Evolutionary conservation across 2,329 filamentous ascomycete genomes (phyloP).

Genomic region (Xylariaceae sp.): DNA sequence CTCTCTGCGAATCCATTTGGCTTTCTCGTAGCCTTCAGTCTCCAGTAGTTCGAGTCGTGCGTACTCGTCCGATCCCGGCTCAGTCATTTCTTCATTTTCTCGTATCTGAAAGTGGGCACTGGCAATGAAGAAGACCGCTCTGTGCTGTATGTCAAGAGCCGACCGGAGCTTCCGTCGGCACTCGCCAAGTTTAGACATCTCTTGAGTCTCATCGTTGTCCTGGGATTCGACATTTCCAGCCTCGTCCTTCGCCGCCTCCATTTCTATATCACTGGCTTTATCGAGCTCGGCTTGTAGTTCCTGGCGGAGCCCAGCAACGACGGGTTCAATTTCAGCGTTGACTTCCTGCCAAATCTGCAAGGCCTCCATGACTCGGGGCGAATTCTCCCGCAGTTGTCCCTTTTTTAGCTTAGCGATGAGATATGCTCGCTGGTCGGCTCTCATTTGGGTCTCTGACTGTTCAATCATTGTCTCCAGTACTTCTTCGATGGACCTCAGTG

Average conservation of each 20-base stretch:
- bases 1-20: conserved; percentile 70
- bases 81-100: conserved; percentile 55
- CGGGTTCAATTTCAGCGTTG: conserved; percentile 36
- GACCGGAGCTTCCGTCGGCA: conserved; percentile 60
- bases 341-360: conserved; percentile 61
- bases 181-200: conserved; percentile 42
- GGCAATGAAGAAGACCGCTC: conserved; percentile 75
- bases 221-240: conserved; percentile 9
- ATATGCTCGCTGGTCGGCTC: conserved; percentile 60
- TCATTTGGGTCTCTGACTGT: conserved; percentile 61
- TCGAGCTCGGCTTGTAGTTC: conserved; percentile 48
- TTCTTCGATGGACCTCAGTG: conserved; percentile 74
- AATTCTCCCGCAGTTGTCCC: conserved; percentile 75
- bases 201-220: conserved; percentile 20
- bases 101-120: conserved; percentile 83
- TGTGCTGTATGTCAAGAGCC: conserved; percentile 73
- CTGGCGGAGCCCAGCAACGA: conserved; percentile 57
- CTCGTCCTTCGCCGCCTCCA: conserved; percentile 10
- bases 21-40: conserved; percentile 64
- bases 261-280: conserved; percentile 23
- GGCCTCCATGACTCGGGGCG: conserved; percentile 58
- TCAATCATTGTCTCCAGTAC: conserved; percentile 90
- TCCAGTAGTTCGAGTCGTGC: conserved; percentile 61
- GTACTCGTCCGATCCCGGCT: conserved; percentile 61
- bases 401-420: conserved; percentile 57